These are phyloP conservation scores for Xerocomellus intermedius DNA, from an alignment of 768 basidiomycete genomes.

Conservation along the genomic window DNA sequence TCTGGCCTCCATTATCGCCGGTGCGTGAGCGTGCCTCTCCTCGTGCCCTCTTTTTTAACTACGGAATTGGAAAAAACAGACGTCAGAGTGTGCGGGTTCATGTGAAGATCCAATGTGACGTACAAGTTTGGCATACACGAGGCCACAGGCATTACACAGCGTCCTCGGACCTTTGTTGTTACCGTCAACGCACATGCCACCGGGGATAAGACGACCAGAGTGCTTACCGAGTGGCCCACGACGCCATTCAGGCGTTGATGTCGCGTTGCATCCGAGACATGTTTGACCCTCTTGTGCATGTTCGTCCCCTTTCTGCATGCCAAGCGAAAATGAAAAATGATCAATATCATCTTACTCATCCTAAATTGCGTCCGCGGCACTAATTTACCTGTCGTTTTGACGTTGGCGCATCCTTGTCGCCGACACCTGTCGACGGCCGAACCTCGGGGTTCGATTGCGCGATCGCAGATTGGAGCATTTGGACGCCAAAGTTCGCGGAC, in stretches of 20 bases:
- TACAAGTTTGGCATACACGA: conserved; percentile 85
- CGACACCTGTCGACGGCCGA: conserved; percentile 20
- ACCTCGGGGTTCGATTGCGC: conserved; percentile 29
- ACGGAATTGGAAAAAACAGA: conserved; percentile 12
- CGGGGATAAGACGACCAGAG: conserved; percentile 21
- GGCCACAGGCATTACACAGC: conserved; percentile 81
- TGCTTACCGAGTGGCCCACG: conserved; percentile 74
- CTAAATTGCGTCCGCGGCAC: conserved; percentile 27
- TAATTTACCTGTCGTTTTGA: conserved; percentile 36
- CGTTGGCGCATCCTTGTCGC: conserved; percentile 31
- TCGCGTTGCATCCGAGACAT: conserved; percentile 79
- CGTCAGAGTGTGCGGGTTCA: conserved; percentile 22
- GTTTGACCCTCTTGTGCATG: conserved; percentile 61
- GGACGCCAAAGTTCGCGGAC: conserved; percentile 40
- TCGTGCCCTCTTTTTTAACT: conserved; percentile 37
- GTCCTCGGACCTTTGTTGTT: conserved; percentile 66
- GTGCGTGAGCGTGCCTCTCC: conserved; percentile 30
- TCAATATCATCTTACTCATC: conserved; percentile 32
- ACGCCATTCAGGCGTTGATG: conserved; percentile 86
- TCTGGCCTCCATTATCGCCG: conserved; percentile 28
- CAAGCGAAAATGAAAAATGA: conserved; percentile 13
- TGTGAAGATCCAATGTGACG: conserved; percentile 35
- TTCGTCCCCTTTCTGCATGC: conserved; percentile 38
- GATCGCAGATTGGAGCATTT: conserved; percentile 31
- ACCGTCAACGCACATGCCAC: conserved; percentile 26